These are phyloP conservation scores for Hsuehochloa calcarea DNA, from an alignment of 176 grass and related monocot species.

Conservation along the genomic window DNA sequence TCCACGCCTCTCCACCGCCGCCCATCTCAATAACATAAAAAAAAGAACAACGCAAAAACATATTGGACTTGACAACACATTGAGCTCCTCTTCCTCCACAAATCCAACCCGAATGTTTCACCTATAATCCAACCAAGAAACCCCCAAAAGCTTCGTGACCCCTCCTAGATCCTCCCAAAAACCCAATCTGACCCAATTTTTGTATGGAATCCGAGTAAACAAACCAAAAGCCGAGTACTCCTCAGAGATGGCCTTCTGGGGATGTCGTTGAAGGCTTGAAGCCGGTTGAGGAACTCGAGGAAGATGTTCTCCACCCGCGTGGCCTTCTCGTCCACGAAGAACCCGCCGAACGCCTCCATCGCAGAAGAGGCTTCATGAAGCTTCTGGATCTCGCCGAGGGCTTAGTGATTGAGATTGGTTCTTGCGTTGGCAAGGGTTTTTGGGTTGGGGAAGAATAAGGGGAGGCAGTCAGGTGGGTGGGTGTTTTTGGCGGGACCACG, in stretches of 20 bases:
- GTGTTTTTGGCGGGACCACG: constrained; percentile 40
- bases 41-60: too few relatives aligned
- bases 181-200: neutral
- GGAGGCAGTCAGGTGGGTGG: neutral
- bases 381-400: constrained; percentile 5
- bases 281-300: constrained; percentile 95
- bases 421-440: constrained; percentile 14
- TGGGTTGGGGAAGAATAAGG: constrained; percentile 16
- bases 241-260: constrained; percentile 87
- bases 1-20: too few relatives aligned
- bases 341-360: constrained; percentile 87
- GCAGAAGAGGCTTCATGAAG: neutral
- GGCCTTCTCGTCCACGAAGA: constrained; percentile 96
- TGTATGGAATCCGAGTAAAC: neutral
- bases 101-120: neutral
- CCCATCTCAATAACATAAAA: too few relatives aligned
- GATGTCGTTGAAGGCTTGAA: constrained; percentile 95
- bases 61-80: neutral
- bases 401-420: neutral
- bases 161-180: neutral
- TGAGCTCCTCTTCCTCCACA: neutral
- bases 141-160: neutral
- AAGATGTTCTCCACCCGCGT: constrained; percentile 94
- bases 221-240: constrained; percentile 46
- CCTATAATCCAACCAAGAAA: neutral